Evolutionary conservation across 2,329 filamentous ascomycete genomes (phyloP).

Genomic region (Beauveria australis): DNA sequence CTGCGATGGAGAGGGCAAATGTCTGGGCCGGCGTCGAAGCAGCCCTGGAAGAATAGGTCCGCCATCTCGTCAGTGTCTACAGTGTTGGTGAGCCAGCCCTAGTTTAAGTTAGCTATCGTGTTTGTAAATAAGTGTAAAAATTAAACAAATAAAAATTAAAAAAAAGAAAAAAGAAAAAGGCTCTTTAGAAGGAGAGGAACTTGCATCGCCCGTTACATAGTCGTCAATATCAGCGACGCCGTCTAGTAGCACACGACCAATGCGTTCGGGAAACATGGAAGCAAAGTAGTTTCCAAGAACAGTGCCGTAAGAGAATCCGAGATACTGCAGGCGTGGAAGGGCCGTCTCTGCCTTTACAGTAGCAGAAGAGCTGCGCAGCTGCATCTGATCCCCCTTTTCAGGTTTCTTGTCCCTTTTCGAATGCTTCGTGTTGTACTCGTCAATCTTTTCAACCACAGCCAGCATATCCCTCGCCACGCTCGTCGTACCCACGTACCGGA

Average conservation of each 20-base stretch:
- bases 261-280: slow-evolving; percentile 26
- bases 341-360: neutral
- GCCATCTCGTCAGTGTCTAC: slow-evolving; percentile 29
- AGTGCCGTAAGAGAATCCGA: slow-evolving; percentile 41
- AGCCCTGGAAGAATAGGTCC: slow-evolving; percentile 27
- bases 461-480: slow-evolving; percentile 36
- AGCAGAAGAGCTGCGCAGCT: slow-evolving; percentile 13
- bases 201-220: slow-evolving; percentile 24
- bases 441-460: slow-evolving; percentile 33
- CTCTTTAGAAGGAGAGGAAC: slow-evolving; percentile 6
- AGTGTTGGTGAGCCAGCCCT: slow-evolving; percentile 29
- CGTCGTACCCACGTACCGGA: slow-evolving; percentile 27
- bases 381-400: neutral
- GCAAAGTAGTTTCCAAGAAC: slow-evolving; percentile 28
- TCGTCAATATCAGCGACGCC: slow-evolving; percentile 30
- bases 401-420: neutral
- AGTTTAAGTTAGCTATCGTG: neutral
- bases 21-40: slow-evolving; percentile 22
- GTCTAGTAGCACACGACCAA: slow-evolving; percentile 35
- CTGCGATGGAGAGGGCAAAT: slow-evolving; percentile 22
- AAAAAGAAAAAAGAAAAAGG: neutral
- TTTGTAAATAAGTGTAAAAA: neutral
- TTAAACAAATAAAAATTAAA: too few species aligned
- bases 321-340: slow-evolving; percentile 32
- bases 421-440: slow-evolving; percentile 22